Evolutionary conservation across 129 eudicot species (phyloP), one percentile per base, ranked within the genome.

Genomic region (Flaveria robusta): DNA sequence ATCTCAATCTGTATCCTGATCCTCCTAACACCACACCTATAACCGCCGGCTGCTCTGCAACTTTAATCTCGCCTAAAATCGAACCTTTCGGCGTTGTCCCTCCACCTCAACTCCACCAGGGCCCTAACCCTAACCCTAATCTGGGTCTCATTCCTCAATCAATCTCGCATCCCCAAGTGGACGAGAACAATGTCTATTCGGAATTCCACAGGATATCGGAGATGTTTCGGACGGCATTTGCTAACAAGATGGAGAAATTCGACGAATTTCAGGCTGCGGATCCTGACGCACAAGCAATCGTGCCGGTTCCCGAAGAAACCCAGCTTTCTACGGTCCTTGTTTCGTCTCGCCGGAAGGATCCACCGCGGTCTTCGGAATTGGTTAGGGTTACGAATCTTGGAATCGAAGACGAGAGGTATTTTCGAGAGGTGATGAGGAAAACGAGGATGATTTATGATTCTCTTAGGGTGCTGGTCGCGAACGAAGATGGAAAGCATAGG

Each of bases 341-440:
- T 14, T 27, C 85, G 14, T n/a, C 83, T 3, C 72, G 82, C 22
- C 85, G 82, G 54, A 87, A 80, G 80, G 43, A 70, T 16, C 70
- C 34, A 15, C 74, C 77, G 14, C 76, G 98, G 24, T 89, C 93
- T 0, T 71, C 81, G 37, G 96, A 92, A 83, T 47, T 92, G 5
- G 98, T 90, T 39, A 75, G 96, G 69, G 94, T 92, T 20, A 86
- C 90, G 7, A 83, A 88, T 58, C 80, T 89, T 0, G 81, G 84
- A 3, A 23, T 71, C 3, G 89, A 87, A 8, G 98, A 90, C 69
- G 85, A 54, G 27, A 76, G 78, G 29, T 93, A 86, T 18, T 88
- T 83, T 54, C 85, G 96, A 0, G 89, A 80, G n/a, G 63, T 82
- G 0, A 78, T 90, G 1, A 67, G 91, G 23, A 81, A 76, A 29